Evolutionary conservation across 805 yeast genomes (phyloP).

Genomic region (Suhomyces faveliae): DNA sequence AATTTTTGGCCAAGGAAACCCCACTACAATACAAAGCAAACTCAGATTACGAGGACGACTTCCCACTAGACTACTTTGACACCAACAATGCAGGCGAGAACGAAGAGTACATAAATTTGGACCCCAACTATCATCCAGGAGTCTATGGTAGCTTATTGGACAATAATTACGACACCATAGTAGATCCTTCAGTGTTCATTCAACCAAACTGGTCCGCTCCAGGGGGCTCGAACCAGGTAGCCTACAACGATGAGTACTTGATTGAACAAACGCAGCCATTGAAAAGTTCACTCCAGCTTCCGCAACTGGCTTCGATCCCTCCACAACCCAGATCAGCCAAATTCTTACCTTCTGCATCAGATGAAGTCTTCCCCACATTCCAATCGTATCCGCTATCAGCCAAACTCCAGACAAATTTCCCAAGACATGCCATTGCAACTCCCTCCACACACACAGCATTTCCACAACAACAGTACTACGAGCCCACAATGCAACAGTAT

Average conservation of each 20-base stretch:
- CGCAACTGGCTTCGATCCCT: conserved; percentile 2
- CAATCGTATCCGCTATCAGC: conserved; percentile 25
- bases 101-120: conserved; percentile 27
- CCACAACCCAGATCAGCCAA: conserved; percentile 12
- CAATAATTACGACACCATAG: conserved; percentile 19
- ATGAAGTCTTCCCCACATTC: conserved; percentile 20
- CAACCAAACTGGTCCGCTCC: conserved; percentile 9
- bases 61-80: conserved; percentile 69
- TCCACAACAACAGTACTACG: conserved; percentile 6
- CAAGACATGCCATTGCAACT: conserved; percentile 11
- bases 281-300: conserved; percentile 25
- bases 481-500: conserved; percentile 6
- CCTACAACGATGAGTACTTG: conserved; percentile 45
- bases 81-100: conserved; percentile 29
- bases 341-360: conserved; percentile 13
- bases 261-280: conserved; percentile 52
- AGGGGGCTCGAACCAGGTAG: conserved; percentile 28
- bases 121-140: conserved; percentile 17
- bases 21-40: conserved; percentile 21
- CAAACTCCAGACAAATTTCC: conserved; percentile 21
- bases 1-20: conserved; percentile 18
- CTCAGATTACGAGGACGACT: conserved; percentile 57
- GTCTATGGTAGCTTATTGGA: conserved; percentile 12
- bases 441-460: conserved; percentile 3
- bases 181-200: conserved; percentile 20